A percentile compares a stretch with the other conserved stretches of the same genome.
These are phyloP conservation scores for Citrullus amarus DNA, from an alignment of 306 rosid species.

Conservation along the genomic window DNA sequence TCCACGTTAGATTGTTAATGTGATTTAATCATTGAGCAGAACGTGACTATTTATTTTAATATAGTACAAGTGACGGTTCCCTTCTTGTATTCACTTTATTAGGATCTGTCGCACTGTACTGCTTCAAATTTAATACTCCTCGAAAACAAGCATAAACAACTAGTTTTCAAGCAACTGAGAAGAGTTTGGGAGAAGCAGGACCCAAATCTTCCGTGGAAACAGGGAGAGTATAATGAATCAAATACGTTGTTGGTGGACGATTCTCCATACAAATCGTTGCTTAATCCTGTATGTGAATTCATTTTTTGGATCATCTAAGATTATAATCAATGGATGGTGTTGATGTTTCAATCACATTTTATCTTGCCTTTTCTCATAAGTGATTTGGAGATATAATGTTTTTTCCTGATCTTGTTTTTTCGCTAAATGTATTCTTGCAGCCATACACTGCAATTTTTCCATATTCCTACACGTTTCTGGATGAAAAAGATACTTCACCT, in stretches of 20 bases:
- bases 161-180: conserved; percentile 70
- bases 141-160: conserved; percentile 43
- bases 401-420: background rate
- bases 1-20: background rate
- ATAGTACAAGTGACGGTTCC: background rate
- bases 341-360: too few species aligned
- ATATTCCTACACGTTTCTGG: conserved; percentile 27
- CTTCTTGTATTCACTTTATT: conserved; percentile 3
- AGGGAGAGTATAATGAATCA: conserved; percentile 49
- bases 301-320: background rate
- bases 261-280: conserved; percentile 79
- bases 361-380: too few species aligned
- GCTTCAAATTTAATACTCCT: conserved; percentile 42
- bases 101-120: conserved; percentile 60
- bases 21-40: background rate
- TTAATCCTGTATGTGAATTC: conserved; percentile 52
- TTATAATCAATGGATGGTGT: too few species aligned
- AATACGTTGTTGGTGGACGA: conserved; percentile 76
- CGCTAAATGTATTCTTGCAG: conserved; percentile 25
- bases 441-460: conserved; percentile 53
- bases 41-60: background rate
- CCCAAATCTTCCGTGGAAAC: conserved; percentile 67
- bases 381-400: background rate
- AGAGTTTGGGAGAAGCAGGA: conserved; percentile 70
- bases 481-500: conserved; percentile 34